These are phyloP conservation scores for Tylopilus plumbeoviolaceoides DNA, from an alignment of 768 basidiomycete species.

Conservation along the genomic window DNA sequence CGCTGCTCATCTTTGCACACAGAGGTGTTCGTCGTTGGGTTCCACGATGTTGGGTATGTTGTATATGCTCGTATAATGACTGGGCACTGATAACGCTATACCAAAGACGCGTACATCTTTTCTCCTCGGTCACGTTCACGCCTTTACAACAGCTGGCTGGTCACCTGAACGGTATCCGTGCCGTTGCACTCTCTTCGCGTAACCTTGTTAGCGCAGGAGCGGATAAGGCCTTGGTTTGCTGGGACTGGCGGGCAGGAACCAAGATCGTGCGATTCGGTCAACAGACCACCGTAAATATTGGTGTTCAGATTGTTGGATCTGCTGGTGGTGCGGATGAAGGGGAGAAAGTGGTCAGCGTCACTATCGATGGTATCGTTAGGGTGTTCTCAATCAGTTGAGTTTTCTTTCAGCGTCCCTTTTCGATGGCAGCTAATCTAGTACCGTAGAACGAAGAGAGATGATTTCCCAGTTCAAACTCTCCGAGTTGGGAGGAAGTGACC, in stretches of 20 bases:
- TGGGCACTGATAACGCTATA: not conserved
- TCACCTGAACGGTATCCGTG: conserved; percentile 86
- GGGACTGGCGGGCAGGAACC: conserved; percentile 86
- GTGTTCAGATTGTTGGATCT: conserved; percentile 75
- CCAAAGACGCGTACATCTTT: conserved; percentile 78
- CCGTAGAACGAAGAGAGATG: conserved; percentile 71
- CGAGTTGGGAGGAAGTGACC: conserved; percentile 68
- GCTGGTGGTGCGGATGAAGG: conserved; percentile 45
- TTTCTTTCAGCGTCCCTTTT: not conserved
- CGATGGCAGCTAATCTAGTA: conserved; percentile 4
- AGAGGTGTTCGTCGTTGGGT: conserved; percentile 91
- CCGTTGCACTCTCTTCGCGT: conserved; percentile 79
- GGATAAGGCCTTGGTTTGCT: conserved; percentile 72
- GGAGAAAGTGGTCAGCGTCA: conserved; percentile 85
- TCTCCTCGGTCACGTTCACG: conserved; percentile 79
- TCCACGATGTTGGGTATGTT: conserved; percentile 84
- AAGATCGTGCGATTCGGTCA: conserved; percentile 92
- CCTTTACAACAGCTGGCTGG: conserved; percentile 82
- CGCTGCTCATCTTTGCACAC: conserved; percentile 4
- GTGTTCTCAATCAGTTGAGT: conserved; percentile 85
- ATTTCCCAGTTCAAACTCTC: conserved; percentile 86
- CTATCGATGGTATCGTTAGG: conserved; percentile 87
- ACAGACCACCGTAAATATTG: conserved; percentile 89
- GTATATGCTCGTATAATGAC: not conserved
- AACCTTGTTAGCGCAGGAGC: conserved; percentile 83